Evolutionary conservation across 192 early-diverging fungal genomes (phyloP), one percentile per base, ranked within the genome.

Genomic region (Backusella luteola): DNA sequence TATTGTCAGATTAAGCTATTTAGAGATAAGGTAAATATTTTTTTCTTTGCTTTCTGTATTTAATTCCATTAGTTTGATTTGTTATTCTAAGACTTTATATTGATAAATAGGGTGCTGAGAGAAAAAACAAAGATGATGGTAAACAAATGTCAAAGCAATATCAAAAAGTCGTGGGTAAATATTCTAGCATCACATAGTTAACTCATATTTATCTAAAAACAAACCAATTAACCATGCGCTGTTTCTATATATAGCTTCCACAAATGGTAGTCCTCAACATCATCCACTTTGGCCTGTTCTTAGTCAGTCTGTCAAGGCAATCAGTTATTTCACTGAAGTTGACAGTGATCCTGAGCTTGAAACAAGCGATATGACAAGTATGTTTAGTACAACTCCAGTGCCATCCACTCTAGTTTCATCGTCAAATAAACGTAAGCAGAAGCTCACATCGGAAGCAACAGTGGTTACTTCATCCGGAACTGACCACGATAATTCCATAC

Each of bases 61-160:
- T 32, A 32, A 32, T 7, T 21, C 3, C 17, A n/a, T 21, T 44
- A 71, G 9, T 41, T 39, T 15, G 15, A 0, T 71, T 39, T 71
- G 8, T 63, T 29, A 26, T 63, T 63, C 11, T 29, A 12, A 63
- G 21, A 73, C 17, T 29, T 11, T 39, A 39, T 26, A 69, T 85
- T 53, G 1, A 41, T 42, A 23, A 44, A 34, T 77, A 88, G 87
- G 92, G 93, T 2, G 93, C 91, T 0, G 91, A 94, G 71, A 85
- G 93, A 19, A 93, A 94, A 76, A 88, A 91, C 66, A 94, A 94
- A 76, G 93, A 94, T 67, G 93, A 94, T 73, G 82, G 84, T 59
- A 89, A 89, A 76, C 91, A 94, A 74, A 78, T 92, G 9, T 88
- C 88, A 46, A 91, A 90, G 76, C 78, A 86, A 78, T 86, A 84